Evolutionary conservation across 2,329 filamentous ascomycete genomes (phyloP).

Genomic region (Cladosporium sp.): DNA sequence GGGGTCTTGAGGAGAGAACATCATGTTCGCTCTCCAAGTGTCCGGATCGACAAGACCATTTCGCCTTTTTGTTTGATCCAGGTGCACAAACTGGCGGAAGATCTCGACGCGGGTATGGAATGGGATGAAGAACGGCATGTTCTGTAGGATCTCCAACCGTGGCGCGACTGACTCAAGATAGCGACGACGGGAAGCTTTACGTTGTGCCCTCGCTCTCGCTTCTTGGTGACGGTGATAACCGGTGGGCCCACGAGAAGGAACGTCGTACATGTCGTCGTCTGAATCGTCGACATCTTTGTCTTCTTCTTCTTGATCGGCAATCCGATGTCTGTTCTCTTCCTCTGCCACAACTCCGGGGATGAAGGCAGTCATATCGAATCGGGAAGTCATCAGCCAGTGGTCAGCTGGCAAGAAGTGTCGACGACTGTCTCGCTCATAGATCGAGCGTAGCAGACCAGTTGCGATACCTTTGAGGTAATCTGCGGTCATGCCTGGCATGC

Average conservation of each 20-base stretch:
- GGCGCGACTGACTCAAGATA: slow-evolving; percentile 77
- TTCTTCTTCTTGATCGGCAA: slow-evolving; percentile 60
- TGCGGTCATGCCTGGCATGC: slow-evolving; percentile 68
- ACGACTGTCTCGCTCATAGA: slow-evolving; percentile 91
- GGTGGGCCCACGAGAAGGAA: neutral
- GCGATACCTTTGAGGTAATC: slow-evolving; percentile 75
- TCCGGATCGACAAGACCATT: slow-evolving; percentile 68
- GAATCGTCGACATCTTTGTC: slow-evolving; percentile 44
- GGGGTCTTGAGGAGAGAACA: slow-evolving; percentile 28
- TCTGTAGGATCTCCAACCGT: slow-evolving; percentile 82
- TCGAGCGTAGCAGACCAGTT: slow-evolving; percentile 75
- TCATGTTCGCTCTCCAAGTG: slow-evolving; percentile 59
- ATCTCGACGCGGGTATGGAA: slow-evolving; percentile 89
- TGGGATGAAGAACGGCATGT: slow-evolving; percentile 96
- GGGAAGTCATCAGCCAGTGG: slow-evolving; percentile 91
- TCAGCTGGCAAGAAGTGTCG: slow-evolving; percentile 75
- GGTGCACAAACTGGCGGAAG: slow-evolving; percentile 84
- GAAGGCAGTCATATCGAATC: slow-evolving; percentile 84
- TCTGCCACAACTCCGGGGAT: slow-evolving; percentile 82
- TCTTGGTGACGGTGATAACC: slow-evolving; percentile 41
- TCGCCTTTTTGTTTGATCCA: slow-evolving; percentile 71
- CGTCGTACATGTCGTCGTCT: slow-evolving; percentile 34
- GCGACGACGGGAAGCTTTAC: slow-evolving; percentile 63
- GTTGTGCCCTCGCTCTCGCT: slow-evolving; percentile 58
- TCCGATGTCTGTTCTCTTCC: slow-evolving; percentile 70